These are phyloP conservation scores for Saccharomycopsis fodiens DNA, from an alignment of 805 yeast genomes.

Conservation along the genomic window DNA sequence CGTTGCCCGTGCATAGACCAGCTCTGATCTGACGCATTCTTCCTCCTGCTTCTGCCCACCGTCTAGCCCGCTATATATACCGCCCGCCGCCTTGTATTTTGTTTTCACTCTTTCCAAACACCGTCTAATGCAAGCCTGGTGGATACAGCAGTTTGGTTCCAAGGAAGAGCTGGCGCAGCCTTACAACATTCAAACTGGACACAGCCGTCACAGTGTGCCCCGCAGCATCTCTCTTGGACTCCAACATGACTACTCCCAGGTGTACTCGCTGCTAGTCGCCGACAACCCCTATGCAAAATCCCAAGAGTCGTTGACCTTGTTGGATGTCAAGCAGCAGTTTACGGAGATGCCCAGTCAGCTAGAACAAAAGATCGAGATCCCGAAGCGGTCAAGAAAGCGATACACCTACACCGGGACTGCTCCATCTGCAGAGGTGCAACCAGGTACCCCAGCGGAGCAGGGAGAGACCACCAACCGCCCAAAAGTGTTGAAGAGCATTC, in stretches of 20 bases:
- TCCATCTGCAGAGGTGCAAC: too few species aligned
- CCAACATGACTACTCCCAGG: background rate
- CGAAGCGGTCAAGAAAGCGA: background rate
- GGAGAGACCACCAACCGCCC: too few species aligned
- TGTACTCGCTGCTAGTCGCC: background rate
- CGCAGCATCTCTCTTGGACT: background rate
- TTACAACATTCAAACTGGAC: background rate
- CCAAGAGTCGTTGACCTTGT: too few species aligned
- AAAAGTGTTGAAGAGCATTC: too few species aligned
- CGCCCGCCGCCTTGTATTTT: background rate
- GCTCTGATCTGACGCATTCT: background rate
- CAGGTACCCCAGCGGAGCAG: too few species aligned
- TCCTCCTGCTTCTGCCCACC: background rate
- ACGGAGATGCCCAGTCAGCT: background rate
- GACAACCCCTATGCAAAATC: constrained; percentile 5
- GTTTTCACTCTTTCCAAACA: background rate
- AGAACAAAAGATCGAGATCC: background rate
- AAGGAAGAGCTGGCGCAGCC: background rate
- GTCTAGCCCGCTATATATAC: background rate
- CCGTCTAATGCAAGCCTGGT: constrained; percentile 14
- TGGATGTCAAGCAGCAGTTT: too few species aligned
- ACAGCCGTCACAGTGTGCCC: too few species aligned
- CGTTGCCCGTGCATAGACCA: constrained; percentile 5
- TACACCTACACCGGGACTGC: background rate
- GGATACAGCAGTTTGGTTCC: constrained; percentile 8